Conservation (phyloP, 306 rosid genomes). For the Coriaria nepalensis region DNA sequence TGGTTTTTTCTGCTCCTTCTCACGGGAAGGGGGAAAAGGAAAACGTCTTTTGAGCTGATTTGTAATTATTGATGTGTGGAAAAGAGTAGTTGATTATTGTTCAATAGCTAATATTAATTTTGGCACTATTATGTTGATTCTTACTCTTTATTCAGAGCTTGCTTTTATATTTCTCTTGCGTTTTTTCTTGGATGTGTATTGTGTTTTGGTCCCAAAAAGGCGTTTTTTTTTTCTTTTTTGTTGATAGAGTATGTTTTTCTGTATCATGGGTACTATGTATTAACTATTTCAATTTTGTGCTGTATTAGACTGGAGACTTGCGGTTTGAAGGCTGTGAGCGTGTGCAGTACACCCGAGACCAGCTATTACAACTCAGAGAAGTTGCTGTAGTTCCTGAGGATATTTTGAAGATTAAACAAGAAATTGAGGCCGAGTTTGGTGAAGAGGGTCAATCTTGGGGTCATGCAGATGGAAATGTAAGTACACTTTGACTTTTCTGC, state of each 20-base stretch:
- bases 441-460: conserved; percentile 28
- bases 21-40: no score
- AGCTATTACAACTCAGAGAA: conserved; percentile 25
- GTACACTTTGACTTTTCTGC: conserved; percentile 4
- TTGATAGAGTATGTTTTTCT: neutral
- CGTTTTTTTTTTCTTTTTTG: no score
- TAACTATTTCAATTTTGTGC: neutral
- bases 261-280: neutral
- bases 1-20: no score
- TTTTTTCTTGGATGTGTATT: no score
- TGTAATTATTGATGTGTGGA: no score
- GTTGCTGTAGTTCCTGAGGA: conserved; percentile 20
- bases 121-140: no score
- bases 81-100: no score
- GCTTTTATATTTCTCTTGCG: no score
- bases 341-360: conserved; percentile 25
- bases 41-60: no score
- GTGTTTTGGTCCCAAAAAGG: no score
- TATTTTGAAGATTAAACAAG: conserved; percentile 26
- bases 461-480: conserved; percentile 20
- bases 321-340: conserved; percentile 28
- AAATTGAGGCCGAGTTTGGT: conserved; percentile 22
- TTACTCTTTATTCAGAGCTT: no score
- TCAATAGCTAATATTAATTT: no score
- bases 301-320: conserved; percentile 21